phyloP scores from a whole-genome alignment of 2,329 filamentous ascomycete species.

The Sclerotinia subarctica region DNA sequence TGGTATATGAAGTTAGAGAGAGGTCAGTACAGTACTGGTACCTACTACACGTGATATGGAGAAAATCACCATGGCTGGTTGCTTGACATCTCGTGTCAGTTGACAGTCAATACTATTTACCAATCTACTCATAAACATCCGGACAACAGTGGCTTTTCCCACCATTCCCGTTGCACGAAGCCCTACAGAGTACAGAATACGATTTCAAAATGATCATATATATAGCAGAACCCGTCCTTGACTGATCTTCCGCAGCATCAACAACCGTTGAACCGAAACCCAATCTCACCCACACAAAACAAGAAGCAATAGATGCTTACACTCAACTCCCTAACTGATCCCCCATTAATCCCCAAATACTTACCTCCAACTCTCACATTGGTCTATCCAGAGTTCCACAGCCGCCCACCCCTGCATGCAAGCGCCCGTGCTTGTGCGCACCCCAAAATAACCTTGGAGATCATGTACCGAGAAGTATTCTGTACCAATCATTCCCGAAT shows the following conservation, averaged over 20 bases:
- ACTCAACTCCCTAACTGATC: neutral
- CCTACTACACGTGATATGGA: neutral
- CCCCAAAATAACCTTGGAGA: neutral
- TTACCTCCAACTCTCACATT: neutral
- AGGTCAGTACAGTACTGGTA: neutral
- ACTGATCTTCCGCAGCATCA: neutral
- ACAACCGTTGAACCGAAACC: neutral
- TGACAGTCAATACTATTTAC: neutral
- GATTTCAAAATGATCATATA: neutral
- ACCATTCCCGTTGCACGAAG: neutral
- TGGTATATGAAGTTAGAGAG: neutral
- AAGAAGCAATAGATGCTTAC: neutral
- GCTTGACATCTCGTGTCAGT: too few species aligned
- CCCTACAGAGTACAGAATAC: too few species aligned
- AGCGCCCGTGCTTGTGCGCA: slow-evolving; percentile 6
- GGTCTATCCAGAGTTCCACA: neutral
- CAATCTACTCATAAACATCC: neutral
- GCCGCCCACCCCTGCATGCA: slow-evolving; percentile 14
- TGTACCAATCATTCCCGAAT: slow-evolving; percentile 2
- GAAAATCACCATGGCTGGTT: neutral
- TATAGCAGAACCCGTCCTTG: neutral
- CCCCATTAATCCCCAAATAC: neutral
- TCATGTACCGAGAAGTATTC: neutral
- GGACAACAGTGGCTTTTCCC: neutral
- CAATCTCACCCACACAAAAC: neutral